Percentiles rank a stretch among this genome's conserved stretches.
Evolutionary conservation across 257 asterid genomes (phyloP).

Genomic region (Marsdenia floribunda): DNA sequence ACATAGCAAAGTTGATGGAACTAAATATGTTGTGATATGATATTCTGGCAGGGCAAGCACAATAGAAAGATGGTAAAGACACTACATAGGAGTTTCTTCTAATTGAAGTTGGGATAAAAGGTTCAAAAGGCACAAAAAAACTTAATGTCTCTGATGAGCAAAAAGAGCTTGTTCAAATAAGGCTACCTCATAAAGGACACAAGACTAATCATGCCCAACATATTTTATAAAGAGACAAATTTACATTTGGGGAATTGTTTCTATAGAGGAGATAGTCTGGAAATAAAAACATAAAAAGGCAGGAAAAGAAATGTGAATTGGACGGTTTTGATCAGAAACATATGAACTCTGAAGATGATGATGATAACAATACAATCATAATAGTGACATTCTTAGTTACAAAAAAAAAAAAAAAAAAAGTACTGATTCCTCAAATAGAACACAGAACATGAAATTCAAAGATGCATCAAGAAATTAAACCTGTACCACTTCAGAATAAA

Average conservation of each 20-base stretch:
- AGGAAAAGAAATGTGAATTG: background rate
- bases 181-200: background rate
- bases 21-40: background rate
- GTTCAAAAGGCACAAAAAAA: background rate
- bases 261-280: background rate
- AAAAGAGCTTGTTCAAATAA: background rate
- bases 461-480: background rate
- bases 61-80: background rate
- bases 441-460: background rate
- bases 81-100: background rate
- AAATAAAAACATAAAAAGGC: background rate
- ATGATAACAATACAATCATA: too few relatives aligned
- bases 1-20: background rate
- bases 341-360: background rate
- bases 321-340: background rate
- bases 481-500: background rate
- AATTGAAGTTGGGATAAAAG: background rate
- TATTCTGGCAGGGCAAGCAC: background rate
- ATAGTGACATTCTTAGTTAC: too few relatives aligned
- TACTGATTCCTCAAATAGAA: background rate
- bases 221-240: slow-evolving; percentile 5
- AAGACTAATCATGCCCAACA: background rate
- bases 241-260: background rate
- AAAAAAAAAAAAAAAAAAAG: too few relatives aligned
- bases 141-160: background rate